phyloP scores from a whole-genome alignment of 495 filamentous ascomycete genomes.

The Talaromyces wortmannii region DNA sequence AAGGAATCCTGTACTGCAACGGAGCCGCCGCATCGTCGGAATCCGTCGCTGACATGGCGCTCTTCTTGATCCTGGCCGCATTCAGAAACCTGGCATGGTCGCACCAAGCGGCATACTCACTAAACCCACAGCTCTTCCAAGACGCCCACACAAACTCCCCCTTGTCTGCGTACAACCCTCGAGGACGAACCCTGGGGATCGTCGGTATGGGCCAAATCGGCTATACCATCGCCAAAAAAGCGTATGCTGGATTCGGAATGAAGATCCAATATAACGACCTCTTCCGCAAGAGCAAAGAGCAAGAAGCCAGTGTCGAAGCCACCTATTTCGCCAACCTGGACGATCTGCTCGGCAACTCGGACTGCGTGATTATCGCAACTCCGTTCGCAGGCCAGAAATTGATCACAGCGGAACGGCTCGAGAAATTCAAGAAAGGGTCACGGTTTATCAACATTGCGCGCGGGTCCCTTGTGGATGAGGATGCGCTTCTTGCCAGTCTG shows the following conservation, averaged over 20 bases:
- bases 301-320: constrained; percentile 17
- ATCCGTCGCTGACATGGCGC: not conserved
- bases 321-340: constrained; percentile 46
- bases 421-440: constrained; percentile 46
- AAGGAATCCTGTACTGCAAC: constrained; percentile 5
- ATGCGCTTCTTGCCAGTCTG: constrained; percentile 56
- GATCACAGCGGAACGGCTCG: constrained; percentile 42
- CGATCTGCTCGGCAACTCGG: constrained; percentile 43
- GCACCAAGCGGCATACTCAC: not conserved
- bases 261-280: not conserved
- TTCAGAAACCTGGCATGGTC: not conserved
- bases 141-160: constrained; percentile 53
- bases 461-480: constrained; percentile 63
- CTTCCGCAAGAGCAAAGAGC: not conserved
- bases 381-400: constrained; percentile 54
- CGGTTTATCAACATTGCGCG: constrained; percentile 67
- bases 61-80: not conserved
- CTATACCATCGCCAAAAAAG: not conserved
- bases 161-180: constrained; percentile 43
- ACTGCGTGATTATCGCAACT: constrained; percentile 63
- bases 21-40: not conserved
- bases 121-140: constrained; percentile 30
- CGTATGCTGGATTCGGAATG: not conserved
- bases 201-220: not conserved
- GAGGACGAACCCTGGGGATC: not conserved